Conservation (phyloP, 2,329 filamentous ascomycete genomes). For the Botrytis fabae region DNA sequence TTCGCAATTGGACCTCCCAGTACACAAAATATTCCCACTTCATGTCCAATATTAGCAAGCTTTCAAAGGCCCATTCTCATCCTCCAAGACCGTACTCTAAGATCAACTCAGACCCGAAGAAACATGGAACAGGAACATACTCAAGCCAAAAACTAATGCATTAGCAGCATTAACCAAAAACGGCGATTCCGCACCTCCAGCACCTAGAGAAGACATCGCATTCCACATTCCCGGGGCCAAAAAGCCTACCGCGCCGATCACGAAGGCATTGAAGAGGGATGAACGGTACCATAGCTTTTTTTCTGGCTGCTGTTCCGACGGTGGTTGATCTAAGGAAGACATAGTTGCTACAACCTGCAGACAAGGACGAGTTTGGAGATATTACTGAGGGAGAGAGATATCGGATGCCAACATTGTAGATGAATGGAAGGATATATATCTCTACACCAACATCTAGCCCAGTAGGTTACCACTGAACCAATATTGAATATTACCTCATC, state of each 20-base stretch:
- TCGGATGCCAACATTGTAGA: background rate
- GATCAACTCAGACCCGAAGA: background rate
- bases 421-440: background rate
- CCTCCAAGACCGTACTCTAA: background rate
- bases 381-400: background rate
- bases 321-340: background rate
- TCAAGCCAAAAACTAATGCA: conserved; percentile 46
- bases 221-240: conserved; percentile 46
- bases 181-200: conserved; percentile 50
- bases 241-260: conserved; percentile 45
- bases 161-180: conserved; percentile 49
- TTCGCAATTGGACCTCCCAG: conserved; percentile 9
- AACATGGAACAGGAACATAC: conserved; percentile 39
- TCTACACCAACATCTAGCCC: background rate
- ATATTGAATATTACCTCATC: background rate
- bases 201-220: conserved; percentile 46
- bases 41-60: conserved; percentile 40
- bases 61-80: background rate
- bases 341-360: background rate
- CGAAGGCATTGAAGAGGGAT: conserved; percentile 45
- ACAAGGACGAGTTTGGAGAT: background rate
- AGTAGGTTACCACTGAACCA: background rate
- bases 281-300: background rate
- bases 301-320: background rate
- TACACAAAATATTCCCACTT: conserved; percentile 35